A percentile compares a stretch with the other conserved stretches of the same genome.
Evolutionary conservation across 371 early-diverging fungal genomes (phyloP).

Genomic region (Vairimorpha necatrix): DNA sequence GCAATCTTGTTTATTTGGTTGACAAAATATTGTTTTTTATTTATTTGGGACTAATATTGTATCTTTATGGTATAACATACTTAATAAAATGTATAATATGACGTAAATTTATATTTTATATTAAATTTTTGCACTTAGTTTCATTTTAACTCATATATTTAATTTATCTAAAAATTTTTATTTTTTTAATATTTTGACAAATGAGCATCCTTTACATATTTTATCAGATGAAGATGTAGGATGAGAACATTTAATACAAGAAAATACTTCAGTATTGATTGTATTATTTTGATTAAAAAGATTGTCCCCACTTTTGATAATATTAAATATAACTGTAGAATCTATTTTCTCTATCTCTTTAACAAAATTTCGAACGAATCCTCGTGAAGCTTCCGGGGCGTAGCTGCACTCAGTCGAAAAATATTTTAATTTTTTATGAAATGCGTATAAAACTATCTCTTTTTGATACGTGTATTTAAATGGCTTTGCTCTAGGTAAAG

Average conservation of each 20-base stretch:
- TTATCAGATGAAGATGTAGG: conserved; percentile 36
- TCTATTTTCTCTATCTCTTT: conserved; percentile 89
- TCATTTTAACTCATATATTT: background rate
- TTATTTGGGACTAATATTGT: background rate
- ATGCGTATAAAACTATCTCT: conserved; percentile 99
- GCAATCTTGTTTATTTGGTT: background rate
- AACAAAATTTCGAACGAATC: conserved; percentile 84
- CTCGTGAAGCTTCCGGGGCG: conserved; percentile 94
- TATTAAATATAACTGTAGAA: conserved; percentile 78
- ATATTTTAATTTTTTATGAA: conserved; percentile 90
- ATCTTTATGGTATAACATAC: background rate
- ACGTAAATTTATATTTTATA: background rate
- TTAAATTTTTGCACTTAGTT: background rate
- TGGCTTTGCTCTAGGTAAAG: conserved; percentile 78
- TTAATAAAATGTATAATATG: background rate
- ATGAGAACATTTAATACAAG: conserved; percentile 36
- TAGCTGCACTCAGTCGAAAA: conserved; percentile 98
- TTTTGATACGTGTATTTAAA: conserved; percentile 98
- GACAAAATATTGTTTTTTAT: background rate
- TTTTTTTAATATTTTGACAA: conserved; percentile 17
- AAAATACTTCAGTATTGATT: background rate
- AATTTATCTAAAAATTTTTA: no score
- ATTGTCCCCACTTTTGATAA: conserved; percentile 55
- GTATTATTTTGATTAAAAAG: background rate
- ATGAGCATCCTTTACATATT: conserved; percentile 41